These are phyloP conservation scores for Chaetomium tenue DNA, from an alignment of 495 filamentous ascomycete species.

Conservation along the genomic window DNA sequence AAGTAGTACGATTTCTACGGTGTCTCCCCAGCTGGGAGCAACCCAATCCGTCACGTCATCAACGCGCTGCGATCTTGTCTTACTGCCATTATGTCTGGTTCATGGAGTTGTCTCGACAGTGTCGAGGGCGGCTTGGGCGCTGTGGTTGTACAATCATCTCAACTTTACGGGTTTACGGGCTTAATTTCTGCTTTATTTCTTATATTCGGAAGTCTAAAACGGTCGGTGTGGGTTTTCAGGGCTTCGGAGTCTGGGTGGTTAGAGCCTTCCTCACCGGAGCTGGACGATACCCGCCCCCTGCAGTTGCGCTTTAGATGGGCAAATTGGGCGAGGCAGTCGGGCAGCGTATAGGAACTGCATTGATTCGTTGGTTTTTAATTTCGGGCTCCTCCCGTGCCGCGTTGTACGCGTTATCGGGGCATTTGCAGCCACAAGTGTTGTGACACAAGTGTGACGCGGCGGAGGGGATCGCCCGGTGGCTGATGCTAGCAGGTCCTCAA, in stretches of 20 bases:
- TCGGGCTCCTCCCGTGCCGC: background rate
- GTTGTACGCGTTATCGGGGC: background rate
- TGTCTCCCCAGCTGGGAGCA: constrained; percentile 8
- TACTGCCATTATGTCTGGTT: background rate
- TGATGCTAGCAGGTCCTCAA: constrained; percentile 1
- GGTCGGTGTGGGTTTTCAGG: background rate
- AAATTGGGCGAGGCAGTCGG: constrained; percentile 1
- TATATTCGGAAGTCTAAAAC: background rate
- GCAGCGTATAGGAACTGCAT: constrained; percentile 2
- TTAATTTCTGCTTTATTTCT: background rate
- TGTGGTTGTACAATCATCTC: background rate
- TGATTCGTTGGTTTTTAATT: background rate
- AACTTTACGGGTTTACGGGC: background rate
- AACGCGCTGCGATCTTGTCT: background rate
- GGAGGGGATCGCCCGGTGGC: background rate
- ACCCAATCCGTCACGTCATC: background rate
- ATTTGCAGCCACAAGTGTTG: background rate
- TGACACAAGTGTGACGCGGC: constrained; percentile 14
- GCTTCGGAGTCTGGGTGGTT: constrained; percentile 5
- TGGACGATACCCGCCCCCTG: background rate
- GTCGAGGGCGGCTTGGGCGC: constrained; percentile 1
- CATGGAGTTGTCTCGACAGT: constrained; percentile 8
- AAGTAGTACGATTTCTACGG: background rate
- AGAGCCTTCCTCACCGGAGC: background rate
- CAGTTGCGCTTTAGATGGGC: constrained; percentile 3